phyloP scores from a whole-genome alignment of 2,329 filamentous ascomycete genomes.

The Mycosphaerella arachidis region DNA sequence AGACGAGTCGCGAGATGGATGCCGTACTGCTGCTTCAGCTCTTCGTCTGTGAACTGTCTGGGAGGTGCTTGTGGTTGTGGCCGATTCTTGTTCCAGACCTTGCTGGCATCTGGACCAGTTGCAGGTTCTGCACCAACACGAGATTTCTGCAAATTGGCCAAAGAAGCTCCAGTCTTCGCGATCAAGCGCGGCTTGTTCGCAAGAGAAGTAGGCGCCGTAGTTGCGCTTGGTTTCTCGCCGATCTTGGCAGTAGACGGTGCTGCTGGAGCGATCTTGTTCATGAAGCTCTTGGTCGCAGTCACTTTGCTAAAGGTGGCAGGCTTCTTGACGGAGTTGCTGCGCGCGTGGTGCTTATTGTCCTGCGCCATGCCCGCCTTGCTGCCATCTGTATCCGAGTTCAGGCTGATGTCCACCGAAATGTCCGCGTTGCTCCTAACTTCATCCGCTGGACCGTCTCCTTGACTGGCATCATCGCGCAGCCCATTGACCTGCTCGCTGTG shows the following conservation, averaged over 20 bases:
- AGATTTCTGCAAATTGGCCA: slow-evolving; percentile 44
- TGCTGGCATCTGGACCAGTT: slow-evolving; percentile 62
- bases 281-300: slow-evolving; percentile 78
- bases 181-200: slow-evolving; percentile 65
- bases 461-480: slow-evolving; percentile 34
- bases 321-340: slow-evolving; percentile 63
- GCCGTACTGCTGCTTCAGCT: slow-evolving; percentile 75
- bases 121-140: slow-evolving; percentile 33
- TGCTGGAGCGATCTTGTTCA: slow-evolving; percentile 65
- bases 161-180: slow-evolving; percentile 64
- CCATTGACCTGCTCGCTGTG: slow-evolving; percentile 17
- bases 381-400: slow-evolving; percentile 72
- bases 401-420: slow-evolving; percentile 64
- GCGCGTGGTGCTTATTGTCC: slow-evolving; percentile 54
- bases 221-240: slow-evolving; percentile 54
- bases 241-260: slow-evolving; percentile 45
- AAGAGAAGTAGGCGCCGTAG: slow-evolving; percentile 40
- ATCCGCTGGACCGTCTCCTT: slow-evolving; percentile 41
- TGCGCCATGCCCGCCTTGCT: slow-evolving; percentile 55
- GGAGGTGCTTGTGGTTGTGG: slow-evolving; percentile 64
- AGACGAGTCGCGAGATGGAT: slow-evolving; percentile 79
- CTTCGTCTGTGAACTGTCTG: slow-evolving; percentile 81
- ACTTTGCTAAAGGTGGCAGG: slow-evolving; percentile 77
- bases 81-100: slow-evolving; percentile 86
- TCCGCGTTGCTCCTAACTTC: slow-evolving; percentile 56